These are phyloP conservation scores for Aspergillus saccharolyticus DNA, from an alignment of 495 filamentous ascomycete species.

Conservation along the genomic window DNA sequence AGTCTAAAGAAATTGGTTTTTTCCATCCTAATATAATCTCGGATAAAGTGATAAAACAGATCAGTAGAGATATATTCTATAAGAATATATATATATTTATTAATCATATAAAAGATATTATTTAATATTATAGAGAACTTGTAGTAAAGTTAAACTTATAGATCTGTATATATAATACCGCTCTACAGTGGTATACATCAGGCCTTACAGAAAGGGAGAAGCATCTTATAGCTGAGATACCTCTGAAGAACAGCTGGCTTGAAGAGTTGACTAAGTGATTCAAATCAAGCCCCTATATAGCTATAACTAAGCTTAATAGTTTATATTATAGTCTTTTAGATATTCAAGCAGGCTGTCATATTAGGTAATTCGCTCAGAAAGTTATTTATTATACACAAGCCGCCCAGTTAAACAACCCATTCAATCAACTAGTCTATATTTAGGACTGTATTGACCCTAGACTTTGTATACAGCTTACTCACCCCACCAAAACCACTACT, in stretches of 20 bases:
- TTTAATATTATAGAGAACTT: background rate
- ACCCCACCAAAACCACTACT: background rate
- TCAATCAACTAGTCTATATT: background rate
- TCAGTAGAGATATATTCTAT: background rate
- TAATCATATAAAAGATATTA: constrained; percentile 2
- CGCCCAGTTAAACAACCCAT: background rate
- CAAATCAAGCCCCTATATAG: background rate
- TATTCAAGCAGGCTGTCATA: background rate
- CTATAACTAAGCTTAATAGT: background rate
- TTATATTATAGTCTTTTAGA: background rate
- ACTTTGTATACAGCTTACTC: background rate
- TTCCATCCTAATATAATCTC: background rate
- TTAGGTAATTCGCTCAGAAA: background rate
- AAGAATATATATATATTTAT: constrained; percentile 3
- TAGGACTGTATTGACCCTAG: background rate
- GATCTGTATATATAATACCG: background rate
- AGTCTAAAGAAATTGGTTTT: background rate
- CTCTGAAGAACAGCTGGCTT: background rate
- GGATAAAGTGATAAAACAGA: background rate
- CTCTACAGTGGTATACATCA: background rate
- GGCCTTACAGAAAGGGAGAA: background rate
- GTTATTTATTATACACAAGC: background rate
- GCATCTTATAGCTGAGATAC: background rate
- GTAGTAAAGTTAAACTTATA: background rate
- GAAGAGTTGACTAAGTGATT: background rate